Percentiles rank a stretch among this genome's conserved stretches.
phyloP scores from a whole-genome alignment of 2,329 filamentous ascomycete genomes.

The Microcyclosporella mali region DNA sequence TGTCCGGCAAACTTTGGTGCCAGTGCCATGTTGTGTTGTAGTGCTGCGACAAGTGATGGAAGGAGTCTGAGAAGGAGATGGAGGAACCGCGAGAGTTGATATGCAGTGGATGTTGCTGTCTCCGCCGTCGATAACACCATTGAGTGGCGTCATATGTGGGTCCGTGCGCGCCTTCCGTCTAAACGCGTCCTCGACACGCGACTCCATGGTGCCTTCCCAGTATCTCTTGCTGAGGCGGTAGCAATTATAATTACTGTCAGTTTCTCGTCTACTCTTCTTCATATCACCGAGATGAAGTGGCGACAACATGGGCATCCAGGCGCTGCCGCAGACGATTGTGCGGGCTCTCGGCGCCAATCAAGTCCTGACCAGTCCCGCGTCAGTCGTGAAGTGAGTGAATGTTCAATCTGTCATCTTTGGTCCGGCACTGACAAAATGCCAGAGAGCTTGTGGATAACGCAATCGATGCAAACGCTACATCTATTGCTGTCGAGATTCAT shows the following conservation, averaged over 20 bases:
- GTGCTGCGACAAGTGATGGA: too few relatives aligned
- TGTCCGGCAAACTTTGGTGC: constrained; percentile 71
- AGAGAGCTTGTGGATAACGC: constrained; percentile 68
- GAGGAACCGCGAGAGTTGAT: too few relatives aligned
- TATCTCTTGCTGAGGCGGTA: background rate
- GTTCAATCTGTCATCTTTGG: too few relatives aligned
- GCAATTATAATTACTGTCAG: background rate
- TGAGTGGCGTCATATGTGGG: background rate
- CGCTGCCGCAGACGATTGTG: constrained; percentile 39
- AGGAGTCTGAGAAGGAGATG: too few relatives aligned
- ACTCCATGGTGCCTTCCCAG: constrained; percentile 1
- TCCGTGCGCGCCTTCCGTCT: constrained; percentile 1
- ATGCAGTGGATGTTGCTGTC: background rate
- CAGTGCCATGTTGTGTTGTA: constrained; percentile 56
- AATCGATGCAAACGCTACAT: constrained; percentile 63
- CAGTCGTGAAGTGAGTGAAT: constrained; percentile 54
- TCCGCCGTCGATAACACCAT: background rate
- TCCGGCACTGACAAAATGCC: too few relatives aligned
- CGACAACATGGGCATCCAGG: constrained; percentile 34
- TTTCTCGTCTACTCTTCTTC: background rate
- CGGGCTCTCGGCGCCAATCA: constrained; percentile 57
- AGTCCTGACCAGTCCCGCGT: constrained; percentile 53
- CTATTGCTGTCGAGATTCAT: constrained; percentile 59
- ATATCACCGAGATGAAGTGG: background rate
- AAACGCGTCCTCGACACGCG: constrained; percentile 4